phyloP scores from a whole-genome alignment of 2,329 filamentous ascomycete species.

The Eutypella sp. region DNA sequence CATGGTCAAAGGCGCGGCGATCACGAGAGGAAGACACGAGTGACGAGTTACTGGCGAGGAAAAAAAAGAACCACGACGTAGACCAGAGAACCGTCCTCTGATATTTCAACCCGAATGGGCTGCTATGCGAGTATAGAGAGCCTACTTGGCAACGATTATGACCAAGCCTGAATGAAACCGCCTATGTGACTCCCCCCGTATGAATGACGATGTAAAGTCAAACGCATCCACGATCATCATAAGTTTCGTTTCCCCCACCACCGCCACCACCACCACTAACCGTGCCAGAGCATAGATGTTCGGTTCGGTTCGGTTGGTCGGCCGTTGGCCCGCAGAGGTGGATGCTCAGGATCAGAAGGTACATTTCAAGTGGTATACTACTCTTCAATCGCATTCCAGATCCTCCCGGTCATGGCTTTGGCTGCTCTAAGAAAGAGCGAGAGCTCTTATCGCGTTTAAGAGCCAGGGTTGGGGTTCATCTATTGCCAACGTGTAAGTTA shows the following conservation, averaged over 20 bases:
- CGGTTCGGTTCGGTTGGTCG: too few relatives aligned
- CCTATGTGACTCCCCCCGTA: slow-evolving; percentile 24
- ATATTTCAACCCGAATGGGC: neutral
- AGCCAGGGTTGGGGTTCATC: slow-evolving; percentile 39
- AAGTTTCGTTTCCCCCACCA: slow-evolving; percentile 16
- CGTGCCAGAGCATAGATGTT: slow-evolving; percentile 16
- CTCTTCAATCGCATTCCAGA: slow-evolving; percentile 23
- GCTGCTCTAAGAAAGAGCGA: slow-evolving; percentile 21
- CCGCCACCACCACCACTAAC: slow-evolving; percentile 16
- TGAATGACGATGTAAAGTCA: slow-evolving; percentile 22
- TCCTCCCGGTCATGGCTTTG: slow-evolving; percentile 18
- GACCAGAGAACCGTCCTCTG: neutral
- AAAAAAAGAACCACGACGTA: neutral
- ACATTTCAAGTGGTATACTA: slow-evolving; percentile 2
- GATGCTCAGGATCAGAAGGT: slow-evolving; percentile 19
- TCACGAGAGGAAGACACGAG: too few relatives aligned
- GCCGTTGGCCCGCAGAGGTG: slow-evolving; percentile 16
- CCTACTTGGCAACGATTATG: slow-evolving; percentile 3
- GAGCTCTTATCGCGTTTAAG: slow-evolving; percentile 25
- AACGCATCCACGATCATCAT: slow-evolving; percentile 18
- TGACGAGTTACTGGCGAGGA: too few relatives aligned
- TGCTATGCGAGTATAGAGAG: neutral
- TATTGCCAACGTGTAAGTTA: slow-evolving; percentile 16
- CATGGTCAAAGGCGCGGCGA: too few relatives aligned
- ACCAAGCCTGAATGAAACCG: slow-evolving; percentile 24